Evolutionary conservation across 2,329 filamentous ascomycete genomes (phyloP), one percentile per base, ranked within the genome.

Genomic region (Colletotrichum zoysiae): DNA sequence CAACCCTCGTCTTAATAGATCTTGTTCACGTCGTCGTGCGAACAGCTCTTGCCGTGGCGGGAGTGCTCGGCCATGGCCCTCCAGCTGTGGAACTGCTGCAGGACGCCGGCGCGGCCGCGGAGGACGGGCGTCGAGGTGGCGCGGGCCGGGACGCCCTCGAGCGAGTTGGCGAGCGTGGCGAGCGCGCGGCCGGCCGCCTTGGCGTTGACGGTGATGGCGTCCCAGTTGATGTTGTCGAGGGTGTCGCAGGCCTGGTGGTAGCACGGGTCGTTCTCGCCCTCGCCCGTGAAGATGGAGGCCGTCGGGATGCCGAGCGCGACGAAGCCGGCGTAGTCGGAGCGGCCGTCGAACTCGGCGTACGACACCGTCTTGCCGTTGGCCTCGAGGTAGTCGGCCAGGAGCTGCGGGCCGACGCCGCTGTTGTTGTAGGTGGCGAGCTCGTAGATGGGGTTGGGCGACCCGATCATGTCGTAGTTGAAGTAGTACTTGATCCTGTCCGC

Each of bases 381-480:
- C 30, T 73, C 70, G 2, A 84, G 76, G 74, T 81, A 82, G 62
- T 81, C 78, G 56, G 78, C 62, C 26, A 85, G 75, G 14, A 77
- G 74, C 42, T 77, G 63, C n/a, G 81, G 81, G 20, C 81, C 83
- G 40, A 78, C 70, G 8, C 78, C 83, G 14, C 77, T 79, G 74
- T 82, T 80, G 48, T 81, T 77, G 65, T 85, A 82, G 3, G 85
- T 79, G 55, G 75, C 76, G 2, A 73, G 30, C 67, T 73, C 67
- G 75, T 80, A 85, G 48, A 76, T 74, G 14, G 84, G 81, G 16
- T 77, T 75, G 1, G 79, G 78, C 7, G 83, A 85, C 6, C 80
- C 84, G 69, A 92, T 90, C 91, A 92, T 93, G 80, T 93, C 91
- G 76, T 90, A 91, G 82, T 93, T 91, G 78, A 92, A 87, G 82